Percentiles rank a stretch among this genome's conserved stretches.
These are phyloP conservation scores for Strobilomyces echinocephalus DNA, from an alignment of 768 basidiomycete genomes.

Conservation along the genomic window DNA sequence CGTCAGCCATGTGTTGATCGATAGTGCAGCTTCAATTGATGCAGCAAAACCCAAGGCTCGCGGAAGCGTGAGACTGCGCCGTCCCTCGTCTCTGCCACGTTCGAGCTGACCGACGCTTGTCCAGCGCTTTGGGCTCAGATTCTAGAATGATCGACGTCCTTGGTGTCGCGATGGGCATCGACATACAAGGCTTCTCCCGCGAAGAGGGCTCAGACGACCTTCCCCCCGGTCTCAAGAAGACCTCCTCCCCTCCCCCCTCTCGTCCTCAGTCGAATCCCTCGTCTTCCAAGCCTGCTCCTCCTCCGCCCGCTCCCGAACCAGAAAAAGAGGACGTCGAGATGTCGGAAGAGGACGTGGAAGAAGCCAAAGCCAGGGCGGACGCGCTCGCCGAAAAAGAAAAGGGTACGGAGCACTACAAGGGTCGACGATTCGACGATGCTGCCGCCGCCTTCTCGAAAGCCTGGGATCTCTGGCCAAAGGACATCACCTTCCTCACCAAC, in stretches of 20 bases:
- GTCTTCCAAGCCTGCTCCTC: conserved; percentile 38
- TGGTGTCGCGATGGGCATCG: conserved; percentile 89
- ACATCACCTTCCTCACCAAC: conserved; percentile 92
- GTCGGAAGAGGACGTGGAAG: conserved; percentile 61
- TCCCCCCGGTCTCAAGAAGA: conserved; percentile 51
- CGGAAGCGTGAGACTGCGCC: conserved; percentile 42
- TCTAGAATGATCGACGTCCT: conserved; percentile 92
- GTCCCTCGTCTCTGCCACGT: background rate
- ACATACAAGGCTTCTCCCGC: conserved; percentile 81
- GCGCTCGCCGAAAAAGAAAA: conserved; percentile 77
- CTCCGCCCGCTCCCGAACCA: conserved; percentile 35
- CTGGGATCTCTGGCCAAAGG: conserved; percentile 91
- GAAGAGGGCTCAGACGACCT: conserved; percentile 81
- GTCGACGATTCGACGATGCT: conserved; percentile 75
- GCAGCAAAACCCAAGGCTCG: conserved; percentile 65
- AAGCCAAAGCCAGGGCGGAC: conserved; percentile 68
- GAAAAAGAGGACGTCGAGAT: conserved; percentile 64
- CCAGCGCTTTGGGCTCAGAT: conserved; percentile 58
- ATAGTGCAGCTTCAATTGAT: conserved; percentile 51
- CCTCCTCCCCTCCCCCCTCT: conserved; percentile 24
- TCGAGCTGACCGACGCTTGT: conserved; percentile 13
- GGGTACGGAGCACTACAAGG: conserved; percentile 82
- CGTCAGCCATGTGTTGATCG: background rate
- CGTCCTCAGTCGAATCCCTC: conserved; percentile 33
- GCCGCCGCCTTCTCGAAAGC: conserved; percentile 74